Evolutionary conservation across 2,329 filamentous ascomycete species (phyloP).

Genomic region (Xylariaceae sp.): DNA sequence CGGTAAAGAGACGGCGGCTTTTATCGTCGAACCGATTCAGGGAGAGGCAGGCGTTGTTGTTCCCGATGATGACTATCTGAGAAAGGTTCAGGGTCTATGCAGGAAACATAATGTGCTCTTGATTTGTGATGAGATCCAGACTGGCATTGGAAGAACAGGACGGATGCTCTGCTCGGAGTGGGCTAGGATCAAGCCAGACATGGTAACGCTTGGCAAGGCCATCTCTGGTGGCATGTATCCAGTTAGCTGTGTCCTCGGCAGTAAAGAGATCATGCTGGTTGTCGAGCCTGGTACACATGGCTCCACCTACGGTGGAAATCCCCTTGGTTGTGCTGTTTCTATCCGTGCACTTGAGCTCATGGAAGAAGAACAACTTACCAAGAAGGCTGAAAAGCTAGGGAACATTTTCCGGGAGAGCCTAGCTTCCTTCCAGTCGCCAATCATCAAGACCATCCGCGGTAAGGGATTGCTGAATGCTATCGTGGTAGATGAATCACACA

Average conservation of each 20-base stretch:
- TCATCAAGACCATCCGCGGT: constrained; percentile 79
- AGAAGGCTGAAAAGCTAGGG: constrained; percentile 75
- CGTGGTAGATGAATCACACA: constrained; percentile 86
- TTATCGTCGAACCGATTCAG: constrained; percentile 95
- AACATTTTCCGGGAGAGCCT: constrained; percentile 79
- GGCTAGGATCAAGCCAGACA: constrained; percentile 90
- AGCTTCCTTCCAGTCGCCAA: constrained; percentile 67
- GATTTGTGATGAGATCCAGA: constrained; percentile 98
- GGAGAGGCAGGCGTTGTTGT: constrained; percentile 97
- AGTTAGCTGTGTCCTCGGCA: constrained; percentile 86
- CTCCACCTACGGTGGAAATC: constrained; percentile 97
- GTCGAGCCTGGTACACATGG: constrained; percentile 96
- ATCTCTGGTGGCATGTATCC: constrained; percentile 99
- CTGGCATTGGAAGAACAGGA: constrained; percentile 90
- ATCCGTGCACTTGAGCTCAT: constrained; percentile 93
- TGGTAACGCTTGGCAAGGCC: constrained; percentile 93
- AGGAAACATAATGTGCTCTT: constrained; percentile 92
- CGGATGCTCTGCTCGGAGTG: constrained; percentile 92
- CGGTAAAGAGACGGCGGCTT: constrained; percentile 81
- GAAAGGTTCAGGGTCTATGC: constrained; percentile 76
- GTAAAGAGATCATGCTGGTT: constrained; percentile 90
- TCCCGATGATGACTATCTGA: constrained; percentile 83
- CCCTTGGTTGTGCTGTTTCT: constrained; percentile 88
- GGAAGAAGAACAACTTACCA: constrained; percentile 83
- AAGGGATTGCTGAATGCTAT: constrained; percentile 95